Percentiles rank a stretch among this genome's conserved stretches.
phyloP scores from a whole-genome alignment of 1,284 basidiomycete species.

The Trichosporon sp. region DNA sequence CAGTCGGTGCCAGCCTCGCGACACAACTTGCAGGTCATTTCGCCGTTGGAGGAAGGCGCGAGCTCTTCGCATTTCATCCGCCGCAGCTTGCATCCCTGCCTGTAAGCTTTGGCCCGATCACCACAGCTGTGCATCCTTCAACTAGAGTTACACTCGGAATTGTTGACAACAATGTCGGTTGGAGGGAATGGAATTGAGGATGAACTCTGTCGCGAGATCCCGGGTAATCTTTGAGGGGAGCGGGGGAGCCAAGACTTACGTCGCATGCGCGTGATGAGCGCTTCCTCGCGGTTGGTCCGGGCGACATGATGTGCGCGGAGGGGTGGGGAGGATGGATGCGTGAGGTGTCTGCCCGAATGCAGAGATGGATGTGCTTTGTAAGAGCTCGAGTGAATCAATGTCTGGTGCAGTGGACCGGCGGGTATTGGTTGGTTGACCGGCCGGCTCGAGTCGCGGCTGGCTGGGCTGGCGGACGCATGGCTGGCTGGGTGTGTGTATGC shows the following conservation, averaged over 20 bases:
- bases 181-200: neutral
- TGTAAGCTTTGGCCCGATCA: conserved; percentile 7
- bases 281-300: conserved; percentile 24
- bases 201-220: neutral
- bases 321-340: neutral
- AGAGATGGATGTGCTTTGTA: too few relatives aligned
- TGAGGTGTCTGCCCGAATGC: too few relatives aligned
- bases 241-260: conserved; percentile 29
- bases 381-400: too few relatives aligned
- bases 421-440: too few relatives aligned
- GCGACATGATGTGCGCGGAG: conserved; percentile 11
- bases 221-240: neutral
- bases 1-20: conserved; percentile 36
- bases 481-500: too few relatives aligned
- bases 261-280: conserved; percentile 38
- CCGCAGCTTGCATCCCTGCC: conserved; percentile 34
- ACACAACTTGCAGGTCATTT: conserved; percentile 36
- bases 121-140: neutral
- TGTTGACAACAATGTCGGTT: neutral
- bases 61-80: conserved; percentile 42
- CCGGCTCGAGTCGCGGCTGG: too few relatives aligned
- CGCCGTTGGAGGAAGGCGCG: conserved; percentile 21
- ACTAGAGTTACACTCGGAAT: neutral
- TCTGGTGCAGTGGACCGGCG: too few relatives aligned
- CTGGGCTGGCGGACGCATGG: too few relatives aligned